These are phyloP conservation scores for Mesotaenium endlicherianum DNA, from an alignment of 139 green algal genomes.

Conservation along the genomic window DNA sequence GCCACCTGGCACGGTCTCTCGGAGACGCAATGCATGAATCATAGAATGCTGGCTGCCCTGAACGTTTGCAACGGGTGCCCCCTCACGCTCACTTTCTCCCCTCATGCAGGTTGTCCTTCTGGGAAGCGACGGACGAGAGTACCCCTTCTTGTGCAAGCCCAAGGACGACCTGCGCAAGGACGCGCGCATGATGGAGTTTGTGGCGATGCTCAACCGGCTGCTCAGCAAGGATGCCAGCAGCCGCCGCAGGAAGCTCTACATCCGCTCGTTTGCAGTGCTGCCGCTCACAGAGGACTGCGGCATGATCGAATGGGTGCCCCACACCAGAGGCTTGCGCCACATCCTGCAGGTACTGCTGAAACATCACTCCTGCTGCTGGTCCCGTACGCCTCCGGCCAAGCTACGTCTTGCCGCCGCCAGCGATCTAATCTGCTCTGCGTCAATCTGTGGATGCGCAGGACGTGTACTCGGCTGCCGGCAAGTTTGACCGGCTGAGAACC, in stretches of 20 bases:
- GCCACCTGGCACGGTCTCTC: too few relatives aligned
- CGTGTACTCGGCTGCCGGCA: constrained; percentile 18
- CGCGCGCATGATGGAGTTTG: constrained; percentile 93
- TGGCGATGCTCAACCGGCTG: constrained; percentile 70
- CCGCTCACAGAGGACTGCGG: constrained; percentile 92
- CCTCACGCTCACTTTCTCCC: background rate
- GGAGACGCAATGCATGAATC: too few relatives aligned
- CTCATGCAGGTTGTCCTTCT: constrained; percentile 56
- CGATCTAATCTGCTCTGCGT: too few relatives aligned
- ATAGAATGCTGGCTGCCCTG: too few relatives aligned
- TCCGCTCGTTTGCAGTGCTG: constrained; percentile 85
- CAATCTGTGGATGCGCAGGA: too few relatives aligned
- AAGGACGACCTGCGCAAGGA: constrained; percentile 98
- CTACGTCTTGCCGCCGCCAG: too few relatives aligned
- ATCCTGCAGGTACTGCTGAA: constrained; percentile 57
- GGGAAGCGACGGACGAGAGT: constrained; percentile 75
- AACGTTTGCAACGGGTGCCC: too few relatives aligned
- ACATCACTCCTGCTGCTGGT: too few relatives aligned
- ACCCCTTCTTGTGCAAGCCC: constrained; percentile 95
- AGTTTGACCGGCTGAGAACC: constrained; percentile 39
- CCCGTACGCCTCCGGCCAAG: too few relatives aligned
- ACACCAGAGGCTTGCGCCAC: constrained; percentile 67
- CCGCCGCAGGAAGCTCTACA: constrained; percentile 70
- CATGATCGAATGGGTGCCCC: constrained; percentile 79
- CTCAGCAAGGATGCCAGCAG: constrained; percentile 57